Evolutionary conservation across 208 protist genomes (phyloP), one percentile per base, ranked within the genome.

Genomic region (Trypanosoma boissoni): DNA sequence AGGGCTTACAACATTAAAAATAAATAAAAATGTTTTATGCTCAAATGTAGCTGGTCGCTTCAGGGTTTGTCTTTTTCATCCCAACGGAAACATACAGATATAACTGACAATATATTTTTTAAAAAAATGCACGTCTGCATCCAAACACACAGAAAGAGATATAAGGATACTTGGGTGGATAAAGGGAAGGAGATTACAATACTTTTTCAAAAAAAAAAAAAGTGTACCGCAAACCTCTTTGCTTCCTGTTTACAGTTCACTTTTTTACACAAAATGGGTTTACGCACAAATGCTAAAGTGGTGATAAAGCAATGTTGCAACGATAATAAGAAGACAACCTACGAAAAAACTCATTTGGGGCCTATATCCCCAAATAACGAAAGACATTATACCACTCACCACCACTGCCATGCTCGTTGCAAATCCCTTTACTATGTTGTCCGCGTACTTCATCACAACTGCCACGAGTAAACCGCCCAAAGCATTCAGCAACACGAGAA

Each of bases 351-450:
- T 41, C 9, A 46, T 1, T 23, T 51, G 76, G 0, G 80, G 78
- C 28, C 48, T 42, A 34, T 75, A 74, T 20, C 72, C 72, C 72
- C 78, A 86, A 34, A 85, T 74, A 0, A 74, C 53, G n/a, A 76
- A 71, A 2, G 80, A 79, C 57, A 86, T 60, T 18, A 86, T 28
- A 8, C 76, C 86, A n/a, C 86, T 91, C 21, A 90, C 54, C 27
- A 90, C 59, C 27, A 92, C 80, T 12, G 89, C 79, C 27, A 91
- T 56, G 7, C 79, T 83, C 1, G 83, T 95, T 12, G 89, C 89
- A 49, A 95, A 92, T 3, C 79, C 78, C 58, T 95, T 95, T 16
- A 87, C 26, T 29, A 95, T 86, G 65, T 92, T 95, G 58, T 95
- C 89, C 0, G 89, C 76, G 64, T 95, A 95, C 58, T 86, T 84